Percentiles rank a stretch among this genome's conserved stretches.
These are phyloP conservation scores for Cercospora nicotianae DNA, from an alignment of 2,329 filamentous ascomycete species.

Conservation along the genomic window DNA sequence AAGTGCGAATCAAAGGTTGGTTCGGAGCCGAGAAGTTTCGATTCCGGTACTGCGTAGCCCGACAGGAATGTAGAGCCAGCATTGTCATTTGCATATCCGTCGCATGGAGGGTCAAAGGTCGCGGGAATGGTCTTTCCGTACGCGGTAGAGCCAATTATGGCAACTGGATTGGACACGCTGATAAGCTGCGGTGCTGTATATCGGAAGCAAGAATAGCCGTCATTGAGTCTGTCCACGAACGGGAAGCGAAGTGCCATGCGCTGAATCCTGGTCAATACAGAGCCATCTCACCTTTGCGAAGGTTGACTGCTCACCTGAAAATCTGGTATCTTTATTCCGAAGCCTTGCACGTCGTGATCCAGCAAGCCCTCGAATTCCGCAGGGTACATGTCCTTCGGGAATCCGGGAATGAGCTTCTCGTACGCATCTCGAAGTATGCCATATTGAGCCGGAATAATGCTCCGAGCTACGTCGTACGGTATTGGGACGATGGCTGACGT, in stretches of 20 bases:
- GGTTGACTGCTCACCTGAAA: slow-evolving; percentile 4
- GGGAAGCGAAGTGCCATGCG: slow-evolving; percentile 16
- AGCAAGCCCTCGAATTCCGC: slow-evolving; percentile 17
- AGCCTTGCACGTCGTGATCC: slow-evolving; percentile 16
- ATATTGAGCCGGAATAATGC: slow-evolving; percentile 21
- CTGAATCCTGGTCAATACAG: not conserved
- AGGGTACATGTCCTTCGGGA: slow-evolving; percentile 21
- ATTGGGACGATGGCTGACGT: slow-evolving; percentile 25
- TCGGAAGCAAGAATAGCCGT: slow-evolving; percentile 20
- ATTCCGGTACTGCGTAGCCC: slow-evolving; percentile 9
- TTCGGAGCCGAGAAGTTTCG: slow-evolving; percentile 9
- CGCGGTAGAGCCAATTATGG: slow-evolving; percentile 4
- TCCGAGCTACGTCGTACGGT: slow-evolving; percentile 17
- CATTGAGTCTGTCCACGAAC: slow-evolving; percentile 21
- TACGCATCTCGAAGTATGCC: slow-evolving; percentile 20
- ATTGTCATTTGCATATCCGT: slow-evolving; percentile 16
- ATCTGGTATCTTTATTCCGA: slow-evolving; percentile 17
- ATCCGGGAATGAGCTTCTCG: slow-evolving; percentile 13
- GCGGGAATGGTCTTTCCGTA: slow-evolving; percentile 17
- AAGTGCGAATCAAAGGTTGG: slow-evolving; percentile 12
- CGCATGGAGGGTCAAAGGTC: slow-evolving; percentile 18
- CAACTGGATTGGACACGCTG: slow-evolving; percentile 10
- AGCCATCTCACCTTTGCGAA: not conserved
- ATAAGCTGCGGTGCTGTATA: slow-evolving; percentile 18
- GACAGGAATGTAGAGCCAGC: slow-evolving; percentile 9